Evolutionary conservation across 495 filamentous ascomycete species (phyloP).

Genomic region (Neurospora sublineolata): DNA sequence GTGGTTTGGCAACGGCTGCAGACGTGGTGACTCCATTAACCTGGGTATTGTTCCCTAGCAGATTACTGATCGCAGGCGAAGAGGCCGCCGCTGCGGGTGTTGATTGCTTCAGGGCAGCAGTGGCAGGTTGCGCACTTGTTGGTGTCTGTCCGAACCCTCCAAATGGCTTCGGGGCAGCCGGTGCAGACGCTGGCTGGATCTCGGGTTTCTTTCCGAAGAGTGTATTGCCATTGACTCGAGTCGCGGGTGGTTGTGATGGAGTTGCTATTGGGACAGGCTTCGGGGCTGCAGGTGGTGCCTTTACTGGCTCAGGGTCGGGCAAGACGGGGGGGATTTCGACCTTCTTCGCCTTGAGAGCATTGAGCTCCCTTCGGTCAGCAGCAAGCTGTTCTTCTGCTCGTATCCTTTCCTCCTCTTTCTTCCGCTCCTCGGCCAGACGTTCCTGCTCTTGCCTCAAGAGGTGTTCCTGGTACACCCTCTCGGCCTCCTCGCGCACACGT

Average conservation of each 20-base stretch:
- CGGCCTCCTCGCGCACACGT: constrained; percentile 50
- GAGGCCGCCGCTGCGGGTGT: not conserved
- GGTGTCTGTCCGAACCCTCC: not conserved
- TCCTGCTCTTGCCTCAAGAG: constrained; percentile 34
- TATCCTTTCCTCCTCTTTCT: constrained; percentile 43
- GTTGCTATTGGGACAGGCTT: constrained; percentile 1
- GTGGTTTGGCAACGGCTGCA: not conserved
- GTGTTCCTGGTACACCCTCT: constrained; percentile 33
- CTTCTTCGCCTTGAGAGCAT: constrained; percentile 30
- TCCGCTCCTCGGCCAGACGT: constrained; percentile 35
- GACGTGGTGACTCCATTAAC: constrained; percentile 4
- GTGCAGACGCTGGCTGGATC: not conserved
- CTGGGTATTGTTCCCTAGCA: not conserved
- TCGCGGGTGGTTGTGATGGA: not conserved
- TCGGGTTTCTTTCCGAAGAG: constrained; percentile 2
- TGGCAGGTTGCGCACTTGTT: not conserved
- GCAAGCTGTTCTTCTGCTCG: constrained; percentile 29
- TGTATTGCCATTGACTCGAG: not conserved
- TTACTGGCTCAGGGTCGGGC: constrained; percentile 19
- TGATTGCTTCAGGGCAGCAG: not conserved
- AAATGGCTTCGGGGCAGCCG: not conserved
- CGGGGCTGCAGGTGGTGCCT: constrained; percentile 4
- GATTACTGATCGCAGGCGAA: not conserved
- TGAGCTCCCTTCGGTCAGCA: constrained; percentile 29
- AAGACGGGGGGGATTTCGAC: constrained; percentile 30